phyloP scores from a whole-genome alignment of 345 rosid genomes.

The Cardamine resedifolia region DNA sequence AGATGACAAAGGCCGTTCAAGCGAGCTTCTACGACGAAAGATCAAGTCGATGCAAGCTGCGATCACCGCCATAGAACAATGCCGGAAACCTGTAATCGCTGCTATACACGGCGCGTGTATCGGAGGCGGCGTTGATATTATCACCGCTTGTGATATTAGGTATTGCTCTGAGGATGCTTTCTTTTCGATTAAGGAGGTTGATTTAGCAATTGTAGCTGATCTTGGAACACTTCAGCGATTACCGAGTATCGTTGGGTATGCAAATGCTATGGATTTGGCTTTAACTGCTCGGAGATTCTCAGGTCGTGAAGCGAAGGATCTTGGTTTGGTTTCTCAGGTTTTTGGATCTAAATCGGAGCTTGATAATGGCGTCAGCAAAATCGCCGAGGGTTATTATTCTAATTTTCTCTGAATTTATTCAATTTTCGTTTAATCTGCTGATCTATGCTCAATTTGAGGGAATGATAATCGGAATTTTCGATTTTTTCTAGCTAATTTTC shows the following conservation, averaged over 20 bases:
- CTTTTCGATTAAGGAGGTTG: slow-evolving; percentile 83
- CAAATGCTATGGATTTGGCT: slow-evolving; percentile 69
- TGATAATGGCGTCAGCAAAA: slow-evolving; percentile 43
- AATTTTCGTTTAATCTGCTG: no score
- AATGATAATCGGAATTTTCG: no score
- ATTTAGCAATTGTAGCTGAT: slow-evolving; percentile 75
- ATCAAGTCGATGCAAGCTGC: slow-evolving; percentile 69
- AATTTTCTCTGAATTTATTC: no score
- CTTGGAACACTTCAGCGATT: slow-evolving; percentile 85
- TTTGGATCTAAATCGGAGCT: slow-evolving; percentile 61
- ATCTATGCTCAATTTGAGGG: no score
- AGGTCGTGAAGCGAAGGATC: slow-evolving; percentile 64
- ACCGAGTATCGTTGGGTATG: slow-evolving; percentile 69
- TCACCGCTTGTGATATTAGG: slow-evolving; percentile 82
- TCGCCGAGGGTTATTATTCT: slow-evolving; percentile 62
- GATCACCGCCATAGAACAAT: slow-evolving; percentile 68
- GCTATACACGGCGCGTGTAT: slow-evolving; percentile 73
- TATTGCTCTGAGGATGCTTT: slow-evolving; percentile 60
- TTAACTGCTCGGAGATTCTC: slow-evolving; percentile 68
- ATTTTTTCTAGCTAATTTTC: no score
- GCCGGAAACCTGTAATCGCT: slow-evolving; percentile 83
- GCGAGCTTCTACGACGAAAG: slow-evolving; percentile 54
- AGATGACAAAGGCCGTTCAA: slow-evolving; percentile 52
- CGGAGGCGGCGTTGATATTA: slow-evolving; percentile 67
- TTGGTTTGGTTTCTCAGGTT: slow-evolving; percentile 72